These are phyloP conservation scores for Penicillium soppii DNA, from an alignment of 495 filamentous ascomycete genomes.

Conservation along the genomic window DNA sequence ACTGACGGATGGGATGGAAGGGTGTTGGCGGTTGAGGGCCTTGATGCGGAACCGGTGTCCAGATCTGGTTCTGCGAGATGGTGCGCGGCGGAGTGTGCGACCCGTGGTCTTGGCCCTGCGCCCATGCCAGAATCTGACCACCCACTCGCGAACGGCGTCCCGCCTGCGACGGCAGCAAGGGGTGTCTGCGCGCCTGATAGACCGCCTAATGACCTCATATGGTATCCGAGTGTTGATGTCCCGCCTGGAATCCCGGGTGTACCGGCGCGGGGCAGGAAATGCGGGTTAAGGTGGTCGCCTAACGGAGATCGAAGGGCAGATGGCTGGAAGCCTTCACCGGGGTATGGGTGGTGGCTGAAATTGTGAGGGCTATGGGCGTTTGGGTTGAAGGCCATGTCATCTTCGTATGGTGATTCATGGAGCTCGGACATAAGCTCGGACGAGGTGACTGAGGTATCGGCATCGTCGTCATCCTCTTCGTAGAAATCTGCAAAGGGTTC, in stretches of 20 bases:
- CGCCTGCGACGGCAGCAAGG: conserved; percentile 79
- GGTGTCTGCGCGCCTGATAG: conserved; percentile 86
- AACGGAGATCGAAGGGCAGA: conserved; percentile 44
- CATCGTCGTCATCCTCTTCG: conserved; percentile 69
- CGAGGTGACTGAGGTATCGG: conserved; percentile 39
- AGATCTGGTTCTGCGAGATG: conserved; percentile 29
- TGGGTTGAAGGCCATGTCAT: conserved; percentile 32
- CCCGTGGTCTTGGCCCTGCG: conserved; percentile 12
- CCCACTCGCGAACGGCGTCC: conserved; percentile 51
- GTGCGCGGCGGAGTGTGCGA: conserved; percentile 12
- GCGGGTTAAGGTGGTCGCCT: conserved; percentile 56
- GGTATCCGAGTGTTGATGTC: conserved; percentile 86
- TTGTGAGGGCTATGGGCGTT: conserved; percentile 18
- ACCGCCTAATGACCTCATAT: conserved; percentile 70
- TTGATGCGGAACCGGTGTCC: conserved; percentile 37
- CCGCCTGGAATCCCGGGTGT: conserved; percentile 82
- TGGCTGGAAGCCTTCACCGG: conserved; percentile 30
- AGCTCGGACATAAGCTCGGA: conserved; percentile 34
- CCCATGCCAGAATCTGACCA: conserved; percentile 46
- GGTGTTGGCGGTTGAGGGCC: conserved; percentile 46
- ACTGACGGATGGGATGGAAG: conserved; percentile 32
- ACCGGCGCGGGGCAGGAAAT: conserved; percentile 62
- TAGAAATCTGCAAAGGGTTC: conserved; percentile 97
- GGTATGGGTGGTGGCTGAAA: conserved; percentile 25
- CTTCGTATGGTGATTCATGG: conserved; percentile 32